Conservation (phyloP, 208 protist species). For the Balamuthia mandrillaris region DNA sequence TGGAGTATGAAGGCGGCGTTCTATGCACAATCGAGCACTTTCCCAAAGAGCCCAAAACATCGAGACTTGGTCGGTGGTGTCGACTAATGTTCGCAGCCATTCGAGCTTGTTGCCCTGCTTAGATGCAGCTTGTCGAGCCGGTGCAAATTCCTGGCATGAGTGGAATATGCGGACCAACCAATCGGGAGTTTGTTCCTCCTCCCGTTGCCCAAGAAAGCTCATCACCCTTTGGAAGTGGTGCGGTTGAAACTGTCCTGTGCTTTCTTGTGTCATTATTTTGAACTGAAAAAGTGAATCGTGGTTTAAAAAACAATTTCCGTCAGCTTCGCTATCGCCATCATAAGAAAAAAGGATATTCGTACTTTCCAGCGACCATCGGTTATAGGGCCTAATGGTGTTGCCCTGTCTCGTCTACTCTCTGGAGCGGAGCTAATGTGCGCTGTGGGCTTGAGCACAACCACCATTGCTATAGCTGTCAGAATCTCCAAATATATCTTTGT, state of each 20-base stretch:
- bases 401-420: slow-evolving; percentile 18
- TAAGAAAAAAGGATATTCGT: background rate
- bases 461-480: background rate
- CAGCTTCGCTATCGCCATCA: slow-evolving; percentile 10
- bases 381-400: background rate
- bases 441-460: slow-evolving; percentile 15
- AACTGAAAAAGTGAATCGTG: background rate
- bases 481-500: slow-evolving; percentile 19
- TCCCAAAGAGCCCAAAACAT: slow-evolving; percentile 56
- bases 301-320: background rate
- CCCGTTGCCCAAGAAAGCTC: background rate
- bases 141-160: background rate
- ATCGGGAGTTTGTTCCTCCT: background rate
- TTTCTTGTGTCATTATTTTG: background rate
- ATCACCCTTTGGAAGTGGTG: slow-evolving; percentile 31
- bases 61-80: background rate
- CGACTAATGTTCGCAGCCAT: background rate
- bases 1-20: slow-evolving; percentile 41
- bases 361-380: background rate
- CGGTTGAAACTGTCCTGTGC: background rate
- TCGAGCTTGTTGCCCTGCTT: background rate
- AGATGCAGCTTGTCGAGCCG: background rate
- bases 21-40: slow-evolving; percentile 49
- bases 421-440: slow-evolving; percentile 8
- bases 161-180: slow-evolving; percentile 36